Percentiles rank a stretch among this genome's conserved stretches.
These are phyloP conservation scores for Verbena officinalis DNA, from an alignment of 257 asterid species.

Conservation along the genomic window DNA sequence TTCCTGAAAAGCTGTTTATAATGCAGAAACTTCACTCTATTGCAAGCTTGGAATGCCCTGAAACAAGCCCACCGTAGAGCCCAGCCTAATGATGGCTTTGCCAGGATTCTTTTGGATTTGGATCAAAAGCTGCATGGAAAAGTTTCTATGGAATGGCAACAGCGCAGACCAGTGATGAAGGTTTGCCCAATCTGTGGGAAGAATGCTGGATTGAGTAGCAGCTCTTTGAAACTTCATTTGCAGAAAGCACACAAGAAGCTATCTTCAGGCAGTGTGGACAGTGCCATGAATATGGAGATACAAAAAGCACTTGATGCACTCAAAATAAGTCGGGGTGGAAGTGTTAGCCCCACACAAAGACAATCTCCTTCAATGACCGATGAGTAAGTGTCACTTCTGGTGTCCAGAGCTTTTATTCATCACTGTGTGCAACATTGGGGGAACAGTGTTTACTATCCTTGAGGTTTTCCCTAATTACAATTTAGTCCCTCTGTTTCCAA, in stretches of 20 bases:
- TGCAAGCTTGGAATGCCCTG: slow-evolving; percentile 86
- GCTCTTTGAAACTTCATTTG: slow-evolving; percentile 92
- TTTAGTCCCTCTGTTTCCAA: no score
- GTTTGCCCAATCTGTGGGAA: slow-evolving; percentile 96
- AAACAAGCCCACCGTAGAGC: slow-evolving; percentile 91
- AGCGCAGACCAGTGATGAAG: slow-evolving; percentile 84
- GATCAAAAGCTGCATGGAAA: slow-evolving; percentile 76
- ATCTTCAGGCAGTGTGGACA: slow-evolving; percentile 96
- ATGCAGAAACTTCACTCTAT: slow-evolving; percentile 71
- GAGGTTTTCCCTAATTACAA: no score
- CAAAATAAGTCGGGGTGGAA: slow-evolving; percentile 82
- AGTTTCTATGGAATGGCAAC: slow-evolving; percentile 98
- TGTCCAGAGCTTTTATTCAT: no score
- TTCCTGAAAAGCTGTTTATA: slow-evolving; percentile 21
- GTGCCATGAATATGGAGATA: slow-evolving; percentile 97
- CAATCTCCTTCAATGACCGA: slow-evolving; percentile 62
- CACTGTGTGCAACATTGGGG: no score
- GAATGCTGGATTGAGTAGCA: slow-evolving; percentile 95
- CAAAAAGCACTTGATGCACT: slow-evolving; percentile 89
- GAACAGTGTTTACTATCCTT: no score
- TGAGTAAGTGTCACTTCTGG: slow-evolving; percentile 21
- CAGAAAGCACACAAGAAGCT: slow-evolving; percentile 90
- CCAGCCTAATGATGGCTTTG: slow-evolving; percentile 97
- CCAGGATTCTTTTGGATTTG: slow-evolving; percentile 76
- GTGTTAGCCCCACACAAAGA: slow-evolving; percentile 90